Evolutionary conservation across 169 alveolate genomes (phyloP).

Genomic region (Cytauxzoon felis): DNA sequence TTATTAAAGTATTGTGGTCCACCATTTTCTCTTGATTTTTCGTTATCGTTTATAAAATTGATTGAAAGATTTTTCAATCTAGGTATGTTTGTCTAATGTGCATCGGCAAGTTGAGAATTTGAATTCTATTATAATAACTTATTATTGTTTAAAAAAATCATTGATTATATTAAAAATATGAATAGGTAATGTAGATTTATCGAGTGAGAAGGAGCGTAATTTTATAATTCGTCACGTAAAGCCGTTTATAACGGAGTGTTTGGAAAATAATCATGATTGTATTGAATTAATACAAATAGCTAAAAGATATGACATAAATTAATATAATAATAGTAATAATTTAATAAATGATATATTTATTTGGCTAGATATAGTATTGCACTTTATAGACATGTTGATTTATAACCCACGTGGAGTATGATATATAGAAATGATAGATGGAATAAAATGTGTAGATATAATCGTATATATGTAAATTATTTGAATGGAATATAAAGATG

Average conservation of each 20-base stretch:
- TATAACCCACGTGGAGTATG: too few relatives aligned
- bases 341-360: too few relatives aligned
- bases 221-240: slow-evolving; percentile 21
- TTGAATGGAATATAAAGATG: too few relatives aligned
- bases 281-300: slow-evolving; percentile 23
- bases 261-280: slow-evolving; percentile 21
- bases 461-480: too few relatives aligned
- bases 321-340: background rate
- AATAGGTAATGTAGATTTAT: slow-evolving; percentile 9
- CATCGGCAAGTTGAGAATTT: too few relatives aligned
- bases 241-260: slow-evolving; percentile 50
- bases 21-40: slow-evolving; percentile 39
- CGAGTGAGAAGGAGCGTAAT: slow-evolving; percentile 23
- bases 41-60: slow-evolving; percentile 15
- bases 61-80: slow-evolving; percentile 28
- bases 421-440: too few relatives aligned
- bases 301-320: slow-evolving; percentile 17
- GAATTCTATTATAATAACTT: too few relatives aligned
- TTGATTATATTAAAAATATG: slow-evolving; percentile 5
- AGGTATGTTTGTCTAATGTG: too few relatives aligned
- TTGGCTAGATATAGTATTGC: too few relatives aligned
- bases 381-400: too few relatives aligned
- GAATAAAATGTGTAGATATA: too few relatives aligned
- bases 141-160: too few relatives aligned
- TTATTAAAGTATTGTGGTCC: slow-evolving; percentile 56